These are phyloP conservation scores for Penicillium sp. DNA, from an alignment of 2,329 filamentous ascomycete genomes.

Conservation along the genomic window DNA sequence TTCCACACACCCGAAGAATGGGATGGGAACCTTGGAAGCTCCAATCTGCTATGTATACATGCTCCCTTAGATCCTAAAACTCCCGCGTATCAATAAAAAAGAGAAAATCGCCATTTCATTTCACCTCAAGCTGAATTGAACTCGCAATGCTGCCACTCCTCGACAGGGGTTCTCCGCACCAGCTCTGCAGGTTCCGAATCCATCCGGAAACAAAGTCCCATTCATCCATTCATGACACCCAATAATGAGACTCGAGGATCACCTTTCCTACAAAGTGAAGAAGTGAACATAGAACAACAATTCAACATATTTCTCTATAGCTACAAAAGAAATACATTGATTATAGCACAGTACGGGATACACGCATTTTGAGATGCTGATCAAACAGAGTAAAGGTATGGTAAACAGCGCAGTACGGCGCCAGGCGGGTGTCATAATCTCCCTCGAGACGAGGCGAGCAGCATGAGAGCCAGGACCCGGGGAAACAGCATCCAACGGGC, in stretches of 20 bases:
- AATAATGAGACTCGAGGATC: too few species aligned
- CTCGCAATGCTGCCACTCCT: constrained; percentile 1
- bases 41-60: background rate
- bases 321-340: constrained; percentile 42
- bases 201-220: too few species aligned
- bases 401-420: constrained; percentile 17
- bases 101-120: background rate
- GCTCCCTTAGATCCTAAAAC: background rate
- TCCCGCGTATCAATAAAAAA: too few species aligned
- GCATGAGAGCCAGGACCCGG: constrained; percentile 1
- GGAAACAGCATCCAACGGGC: background rate
- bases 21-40: constrained; percentile 9
- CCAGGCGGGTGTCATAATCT: constrained; percentile 6
- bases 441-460: constrained; percentile 14
- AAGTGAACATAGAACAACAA: constrained; percentile 2
- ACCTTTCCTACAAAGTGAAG: constrained; percentile 5
- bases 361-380: constrained; percentile 35
- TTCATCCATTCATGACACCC: too few species aligned
- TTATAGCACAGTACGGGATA: constrained; percentile 43
- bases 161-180: constrained; percentile 26
- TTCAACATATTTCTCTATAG: constrained; percentile 28
- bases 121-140: constrained; percentile 1
- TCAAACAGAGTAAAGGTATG: constrained; percentile 22
- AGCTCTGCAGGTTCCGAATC: constrained; percentile 22
- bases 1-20: constrained; percentile 9